phyloP scores from a whole-genome alignment of 116 monocot species.

The Papilionanthe hybrid region DNA sequence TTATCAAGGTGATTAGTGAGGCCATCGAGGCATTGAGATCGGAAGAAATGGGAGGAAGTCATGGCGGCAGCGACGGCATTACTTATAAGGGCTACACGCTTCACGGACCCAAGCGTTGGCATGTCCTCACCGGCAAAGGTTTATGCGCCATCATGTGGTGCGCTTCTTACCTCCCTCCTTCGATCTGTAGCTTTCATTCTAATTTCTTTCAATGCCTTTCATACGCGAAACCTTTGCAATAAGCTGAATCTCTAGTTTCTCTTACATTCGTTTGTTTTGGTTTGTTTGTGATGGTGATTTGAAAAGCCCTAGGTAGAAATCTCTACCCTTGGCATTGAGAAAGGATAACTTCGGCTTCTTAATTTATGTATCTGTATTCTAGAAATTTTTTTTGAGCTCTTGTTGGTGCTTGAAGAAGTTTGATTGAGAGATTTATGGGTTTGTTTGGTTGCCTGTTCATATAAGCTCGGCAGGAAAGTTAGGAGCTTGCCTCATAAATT shows the following conservation, averaged over 20 bases:
- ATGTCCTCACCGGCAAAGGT: conserved; percentile 29
- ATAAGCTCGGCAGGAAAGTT: background rate
- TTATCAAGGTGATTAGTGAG: background rate
- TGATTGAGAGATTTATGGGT: background rate
- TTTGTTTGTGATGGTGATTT: background rate
- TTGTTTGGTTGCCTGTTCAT: background rate
- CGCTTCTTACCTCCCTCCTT: background rate
- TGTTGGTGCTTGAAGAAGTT: background rate
- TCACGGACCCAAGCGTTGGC: conserved; percentile 29
- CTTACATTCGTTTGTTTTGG: background rate
- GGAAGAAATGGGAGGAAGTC: conserved; percentile 16
- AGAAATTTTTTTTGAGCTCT: background rate
- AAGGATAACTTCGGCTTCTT: background rate
- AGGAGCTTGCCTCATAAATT: background rate
- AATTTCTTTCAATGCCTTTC: background rate
- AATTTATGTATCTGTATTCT: background rate
- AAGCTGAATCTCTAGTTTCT: background rate
- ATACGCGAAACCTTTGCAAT: background rate
- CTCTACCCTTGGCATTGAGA: too few relatives aligned
- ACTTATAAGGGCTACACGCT: conserved; percentile 36
- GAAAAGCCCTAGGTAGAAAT: background rate
- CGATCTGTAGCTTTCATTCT: background rate
- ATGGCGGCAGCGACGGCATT: conserved; percentile 11
- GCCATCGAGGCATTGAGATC: background rate
- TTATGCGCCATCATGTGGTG: conserved; percentile 40